Evolutionary conservation across 2,329 filamentous ascomycete genomes (phyloP).

Genomic region (Nectriaceae sp.): DNA sequence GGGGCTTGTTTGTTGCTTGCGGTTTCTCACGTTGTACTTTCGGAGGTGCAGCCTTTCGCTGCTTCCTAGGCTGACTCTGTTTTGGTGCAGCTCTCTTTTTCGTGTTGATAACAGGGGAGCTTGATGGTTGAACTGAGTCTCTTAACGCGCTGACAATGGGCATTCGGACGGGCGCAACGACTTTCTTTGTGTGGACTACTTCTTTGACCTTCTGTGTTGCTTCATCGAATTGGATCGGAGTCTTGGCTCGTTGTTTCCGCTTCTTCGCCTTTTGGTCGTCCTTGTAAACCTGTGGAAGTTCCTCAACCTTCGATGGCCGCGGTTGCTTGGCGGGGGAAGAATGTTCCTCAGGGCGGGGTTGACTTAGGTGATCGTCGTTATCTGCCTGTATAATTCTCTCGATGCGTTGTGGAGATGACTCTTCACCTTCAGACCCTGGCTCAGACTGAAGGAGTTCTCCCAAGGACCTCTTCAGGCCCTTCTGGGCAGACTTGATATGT

Average conservation of each 20-base stretch:
- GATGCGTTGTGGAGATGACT: too few relatives aligned
- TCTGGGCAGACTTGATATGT: too few relatives aligned
- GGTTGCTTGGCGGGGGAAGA: background rate
- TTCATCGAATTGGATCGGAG: slow-evolving; percentile 35
- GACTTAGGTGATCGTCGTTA: too few relatives aligned
- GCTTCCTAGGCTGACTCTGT: slow-evolving; percentile 2
- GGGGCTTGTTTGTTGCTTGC: too few relatives aligned
- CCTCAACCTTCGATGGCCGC: too few relatives aligned
- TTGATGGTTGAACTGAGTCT: slow-evolving; percentile 14
- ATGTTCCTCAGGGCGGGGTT: too few relatives aligned
- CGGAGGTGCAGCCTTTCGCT: background rate
- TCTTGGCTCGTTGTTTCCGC: slow-evolving; percentile 36
- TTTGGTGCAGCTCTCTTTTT: slow-evolving; percentile 13
- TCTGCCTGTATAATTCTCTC: too few relatives aligned
- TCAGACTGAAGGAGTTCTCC: too few relatives aligned
- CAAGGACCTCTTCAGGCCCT: too few relatives aligned
- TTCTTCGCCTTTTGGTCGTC: slow-evolving; percentile 17
- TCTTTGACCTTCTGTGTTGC: slow-evolving; percentile 30
- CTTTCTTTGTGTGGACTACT: slow-evolving; percentile 4
- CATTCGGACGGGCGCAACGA: slow-evolving; percentile 2
- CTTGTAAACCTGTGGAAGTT: too few relatives aligned
- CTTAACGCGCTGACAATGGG: slow-evolving; percentile 16
- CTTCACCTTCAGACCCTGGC: too few relatives aligned
- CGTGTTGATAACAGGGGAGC: slow-evolving; percentile 13
- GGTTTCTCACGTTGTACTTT: too few relatives aligned